Base-by-base conservation (phyloP, 2,329 filamentous ascomycete species). In the Sporothrix luriei region DNA sequence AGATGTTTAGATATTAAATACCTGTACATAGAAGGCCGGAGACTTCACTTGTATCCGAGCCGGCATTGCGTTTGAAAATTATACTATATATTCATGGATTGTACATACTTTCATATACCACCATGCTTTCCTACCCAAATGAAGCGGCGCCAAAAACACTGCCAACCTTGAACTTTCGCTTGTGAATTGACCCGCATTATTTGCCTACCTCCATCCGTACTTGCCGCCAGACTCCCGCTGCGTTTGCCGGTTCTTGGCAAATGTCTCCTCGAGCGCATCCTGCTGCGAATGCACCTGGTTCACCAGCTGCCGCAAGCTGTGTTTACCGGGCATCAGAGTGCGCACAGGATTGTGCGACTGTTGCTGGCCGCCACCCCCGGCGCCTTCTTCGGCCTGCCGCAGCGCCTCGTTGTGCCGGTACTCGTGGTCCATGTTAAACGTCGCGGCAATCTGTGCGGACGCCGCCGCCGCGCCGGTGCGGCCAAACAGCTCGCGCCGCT, bases 391-490 rank as follows among this genome's bases (percentile, higher is more conserved):
- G 65, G 87, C 82, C 21, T 88, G 86, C 13, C 92, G 87, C 26
- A 96, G 77, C 74, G 85, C 84, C 80, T 97, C 91, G 78, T 98
- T 98, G 75, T 91, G 88, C 29, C 85, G 87, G 78, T 98, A 98
- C 80, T 97, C 94, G 70, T 84, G 82, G 77, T 96, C 93, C 73
- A 93, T 94, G 80, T 97, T 92, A 85, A 97, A 97, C 76, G 91
- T 93, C 73, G 94, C 85, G 49, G 97, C 85, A 55, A 87, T 89
- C n/a, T 87, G 83, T 2, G 83, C 83, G n/a, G 86, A 82, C 9
- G 78, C 75, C 0, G 67, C 67, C 2, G 69, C 81, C 73, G 68
- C 79, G 26, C 84, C 84, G 26, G 79, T 78, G 5, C 94, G 90
- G 1, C 94, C 94, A 76, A 98, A 94, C 3, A 98, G 87, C 77